These are phyloP conservation scores for Pichia gijzeniarum DNA, from an alignment of 805 yeast genomes.

Conservation along the genomic window DNA sequence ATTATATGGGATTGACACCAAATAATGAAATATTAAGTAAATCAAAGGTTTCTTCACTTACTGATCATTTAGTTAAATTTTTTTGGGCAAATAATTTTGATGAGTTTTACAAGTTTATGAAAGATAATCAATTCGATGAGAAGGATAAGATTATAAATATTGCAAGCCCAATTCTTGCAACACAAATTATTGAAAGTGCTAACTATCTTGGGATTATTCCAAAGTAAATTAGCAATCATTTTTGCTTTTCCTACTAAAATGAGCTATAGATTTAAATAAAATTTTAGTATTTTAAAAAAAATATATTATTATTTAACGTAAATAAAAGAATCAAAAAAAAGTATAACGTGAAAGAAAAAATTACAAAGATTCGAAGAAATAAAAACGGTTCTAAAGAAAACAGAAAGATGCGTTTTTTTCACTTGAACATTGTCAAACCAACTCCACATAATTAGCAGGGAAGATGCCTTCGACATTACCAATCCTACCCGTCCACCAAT, in stretches of 20 bases:
- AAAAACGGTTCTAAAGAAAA: neutral
- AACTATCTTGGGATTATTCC: slow-evolving; percentile 18
- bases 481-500: slow-evolving; percentile 97
- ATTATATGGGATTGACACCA: neutral
- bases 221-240: neutral
- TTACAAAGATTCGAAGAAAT: too few relatives aligned
- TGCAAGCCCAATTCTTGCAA: slow-evolving; percentile 13
- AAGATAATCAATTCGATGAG: slow-evolving; percentile 15
- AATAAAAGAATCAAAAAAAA: too few relatives aligned
- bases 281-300: neutral
- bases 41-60: slow-evolving; percentile 23
- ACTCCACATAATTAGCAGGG: slow-evolving; percentile 94
- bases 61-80: slow-evolving; percentile 28
- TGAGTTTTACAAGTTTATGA: slow-evolving; percentile 21
- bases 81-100: slow-evolving; percentile 24
- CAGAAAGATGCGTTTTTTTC: neutral
- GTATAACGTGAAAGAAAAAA: too few relatives aligned
- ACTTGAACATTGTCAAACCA: slow-evolving; percentile 31
- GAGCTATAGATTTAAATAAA: neutral
- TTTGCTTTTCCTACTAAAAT: neutral
- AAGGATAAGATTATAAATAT: slow-evolving; percentile 14
- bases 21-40: slow-evolving; percentile 11
- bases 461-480: slow-evolving; percentile 86
- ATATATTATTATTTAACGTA: too few relatives aligned
- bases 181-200: slow-evolving; percentile 17